phyloP scores from a whole-genome alignment of 768 basidiomycete genomes.

The Astraeus odoratus region DNA sequence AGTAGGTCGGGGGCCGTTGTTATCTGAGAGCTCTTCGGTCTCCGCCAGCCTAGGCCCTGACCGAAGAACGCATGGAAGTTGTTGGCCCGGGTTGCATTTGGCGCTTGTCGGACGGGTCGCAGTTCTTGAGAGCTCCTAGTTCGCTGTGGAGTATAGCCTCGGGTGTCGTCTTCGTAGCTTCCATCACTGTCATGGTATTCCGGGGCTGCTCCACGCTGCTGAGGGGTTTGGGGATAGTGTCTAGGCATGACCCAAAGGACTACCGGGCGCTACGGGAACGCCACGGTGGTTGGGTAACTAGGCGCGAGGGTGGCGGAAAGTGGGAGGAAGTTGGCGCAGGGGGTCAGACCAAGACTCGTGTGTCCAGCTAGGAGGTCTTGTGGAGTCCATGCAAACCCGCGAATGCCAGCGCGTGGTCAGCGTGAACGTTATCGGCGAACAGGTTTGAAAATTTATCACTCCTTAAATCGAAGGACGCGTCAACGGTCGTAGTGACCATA shows the following conservation, averaged over 20 bases:
- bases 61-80: conserved; percentile 21
- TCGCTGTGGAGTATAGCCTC: conserved; percentile 17
- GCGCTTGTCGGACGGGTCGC: conserved; percentile 6
- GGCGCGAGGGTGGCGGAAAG: too few relatives aligned
- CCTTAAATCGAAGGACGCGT: too few relatives aligned
- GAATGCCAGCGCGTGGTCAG: too few relatives aligned
- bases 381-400: too few relatives aligned
- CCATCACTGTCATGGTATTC: background rate
- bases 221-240: conserved; percentile 2
- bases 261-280: background rate
- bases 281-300: too few relatives aligned
- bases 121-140: conserved; percentile 16
- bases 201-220: background rate
- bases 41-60: conserved; percentile 24
- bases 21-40: conserved; percentile 39
- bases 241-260: background rate
- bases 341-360: too few relatives aligned
- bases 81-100: conserved; percentile 10
- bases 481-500: too few relatives aligned
- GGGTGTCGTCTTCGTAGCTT: conserved; percentile 5
- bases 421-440: too few relatives aligned
- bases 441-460: too few relatives aligned
- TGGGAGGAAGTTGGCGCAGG: too few relatives aligned
- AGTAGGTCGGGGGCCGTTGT: conserved; percentile 53
- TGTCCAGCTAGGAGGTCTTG: too few relatives aligned